Evolutionary conservation across 2,329 filamentous ascomycete species (phyloP).

Genomic region (Claviceps pusilla): DNA sequence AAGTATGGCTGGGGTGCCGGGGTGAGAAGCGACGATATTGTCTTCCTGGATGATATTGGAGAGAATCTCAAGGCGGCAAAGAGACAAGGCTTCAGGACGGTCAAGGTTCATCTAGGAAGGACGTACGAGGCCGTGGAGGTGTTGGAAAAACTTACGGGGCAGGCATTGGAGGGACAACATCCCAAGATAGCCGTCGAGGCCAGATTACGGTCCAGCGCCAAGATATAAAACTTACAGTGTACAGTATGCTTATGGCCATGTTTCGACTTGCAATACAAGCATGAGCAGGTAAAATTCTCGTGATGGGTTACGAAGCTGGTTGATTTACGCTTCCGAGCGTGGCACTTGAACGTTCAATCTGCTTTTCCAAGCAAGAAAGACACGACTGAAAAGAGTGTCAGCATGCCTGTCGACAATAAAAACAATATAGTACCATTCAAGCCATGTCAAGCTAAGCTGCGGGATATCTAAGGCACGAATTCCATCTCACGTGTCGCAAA

Average conservation of each 20-base stretch:
- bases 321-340: too few relatives aligned
- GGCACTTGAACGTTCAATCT: too few relatives aligned
- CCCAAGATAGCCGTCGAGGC: conserved; percentile 33
- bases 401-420: too few relatives aligned
- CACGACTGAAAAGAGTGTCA: too few relatives aligned
- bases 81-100: conserved; percentile 59
- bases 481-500: conserved; percentile 15
- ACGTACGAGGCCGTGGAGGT: conserved; percentile 69
- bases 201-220: conserved; percentile 22
- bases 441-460: background rate
- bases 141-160: conserved; percentile 59
- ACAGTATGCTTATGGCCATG: background rate
- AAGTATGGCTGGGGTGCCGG: conserved; percentile 30
- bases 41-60: conserved; percentile 91
- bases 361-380: too few relatives aligned
- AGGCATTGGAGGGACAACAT: conserved; percentile 43
- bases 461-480: background rate
- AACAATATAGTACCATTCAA: too few relatives aligned
- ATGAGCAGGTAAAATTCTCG: too few relatives aligned
- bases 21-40: conserved; percentile 50
- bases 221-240: conserved; percentile 18
- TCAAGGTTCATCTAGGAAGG: conserved; percentile 70
- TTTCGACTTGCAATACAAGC: background rate
- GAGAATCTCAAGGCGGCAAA: conserved; percentile 75
- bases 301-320: too few relatives aligned